Evolutionary conservation across 768 basidiomycete genomes (phyloP).

Genomic region (Tricholoma saponaceum): DNA sequence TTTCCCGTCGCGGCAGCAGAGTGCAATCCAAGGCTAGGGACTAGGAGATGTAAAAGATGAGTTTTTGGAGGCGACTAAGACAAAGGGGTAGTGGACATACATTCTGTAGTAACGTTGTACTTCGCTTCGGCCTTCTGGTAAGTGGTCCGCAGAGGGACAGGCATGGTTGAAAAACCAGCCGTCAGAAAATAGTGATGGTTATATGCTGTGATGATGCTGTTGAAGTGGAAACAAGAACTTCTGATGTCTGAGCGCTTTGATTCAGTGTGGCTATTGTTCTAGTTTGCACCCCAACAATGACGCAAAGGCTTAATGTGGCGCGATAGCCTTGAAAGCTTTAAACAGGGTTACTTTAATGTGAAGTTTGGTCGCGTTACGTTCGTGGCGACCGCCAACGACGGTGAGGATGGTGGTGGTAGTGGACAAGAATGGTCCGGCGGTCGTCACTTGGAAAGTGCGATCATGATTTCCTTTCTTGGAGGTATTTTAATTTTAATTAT

Average conservation of each 20-base stretch:
- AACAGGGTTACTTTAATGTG: background rate
- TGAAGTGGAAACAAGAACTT: constrained; percentile 13
- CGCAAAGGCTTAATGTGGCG: background rate
- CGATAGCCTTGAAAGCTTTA: background rate
- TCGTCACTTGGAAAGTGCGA: constrained; percentile 16
- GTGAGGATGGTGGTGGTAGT: constrained; percentile 16
- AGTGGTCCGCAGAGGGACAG: constrained; percentile 44
- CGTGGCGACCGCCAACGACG: background rate
- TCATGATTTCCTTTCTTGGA: constrained; percentile 18
- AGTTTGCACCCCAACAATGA: constrained; percentile 4
- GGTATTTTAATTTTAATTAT: constrained; percentile 8
- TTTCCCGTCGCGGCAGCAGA: constrained; percentile 82
- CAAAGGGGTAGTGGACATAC: constrained; percentile 28
- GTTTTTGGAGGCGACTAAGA: background rate
- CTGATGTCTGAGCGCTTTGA: constrained; percentile 19
- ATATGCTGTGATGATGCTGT: constrained; percentile 11
- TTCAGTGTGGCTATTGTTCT: constrained; percentile 12
- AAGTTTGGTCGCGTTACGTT: background rate
- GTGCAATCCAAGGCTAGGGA: constrained; percentile 74
- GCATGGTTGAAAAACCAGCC: constrained; percentile 34
- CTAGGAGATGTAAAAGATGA: constrained; percentile 30
- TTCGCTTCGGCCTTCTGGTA: constrained; percentile 49
- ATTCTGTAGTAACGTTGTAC: constrained; percentile 57
- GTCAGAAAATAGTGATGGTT: constrained; percentile 9
- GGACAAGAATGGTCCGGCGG: constrained; percentile 14